These are phyloP conservation scores for Boletus speciosus DNA, from an alignment of 768 basidiomycete genomes.

Conservation along the genomic window DNA sequence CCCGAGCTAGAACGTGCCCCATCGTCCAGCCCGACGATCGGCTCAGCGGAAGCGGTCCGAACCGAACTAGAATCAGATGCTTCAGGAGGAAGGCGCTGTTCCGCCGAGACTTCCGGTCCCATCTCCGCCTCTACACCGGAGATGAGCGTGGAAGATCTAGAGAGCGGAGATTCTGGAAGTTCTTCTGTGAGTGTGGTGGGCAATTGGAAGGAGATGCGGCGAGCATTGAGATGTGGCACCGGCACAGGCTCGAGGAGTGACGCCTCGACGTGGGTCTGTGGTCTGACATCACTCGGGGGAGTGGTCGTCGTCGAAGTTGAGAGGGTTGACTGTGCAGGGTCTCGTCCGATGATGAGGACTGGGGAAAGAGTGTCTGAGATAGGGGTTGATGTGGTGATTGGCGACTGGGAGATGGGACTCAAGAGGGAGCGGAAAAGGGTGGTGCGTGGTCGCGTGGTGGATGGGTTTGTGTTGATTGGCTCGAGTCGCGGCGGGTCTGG, in stretches of 20 bases:
- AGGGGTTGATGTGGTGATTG: background rate
- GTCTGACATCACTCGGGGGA: background rate
- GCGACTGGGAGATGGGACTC: background rate
- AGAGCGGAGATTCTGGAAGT: background rate
- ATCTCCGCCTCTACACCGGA: background rate
- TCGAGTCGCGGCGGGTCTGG: background rate
- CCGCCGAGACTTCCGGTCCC: background rate
- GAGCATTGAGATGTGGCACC: background rate
- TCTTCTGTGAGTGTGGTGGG: background rate
- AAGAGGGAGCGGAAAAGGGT: background rate
- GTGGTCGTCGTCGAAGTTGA: background rate
- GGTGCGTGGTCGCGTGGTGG: background rate
- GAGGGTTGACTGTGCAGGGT: background rate
- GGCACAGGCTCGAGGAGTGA: background rate
- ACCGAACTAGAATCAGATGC: background rate
- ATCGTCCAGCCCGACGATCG: background rate
- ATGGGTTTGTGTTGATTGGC: background rate
- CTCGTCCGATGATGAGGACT: slow-evolving; percentile 14
- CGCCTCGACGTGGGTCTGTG: background rate
- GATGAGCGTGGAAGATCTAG: slow-evolving; percentile 18
- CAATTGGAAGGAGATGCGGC: slow-evolving; percentile 9
- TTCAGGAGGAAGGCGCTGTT: background rate
- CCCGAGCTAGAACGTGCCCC: background rate
- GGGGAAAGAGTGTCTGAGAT: background rate
- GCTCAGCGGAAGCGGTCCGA: background rate